A percentile compares a stretch with the other conserved stretches of the same genome.
phyloP scores from a whole-genome alignment of 2,329 filamentous ascomycete genomes.

The Fusarium ambrosium region DNA sequence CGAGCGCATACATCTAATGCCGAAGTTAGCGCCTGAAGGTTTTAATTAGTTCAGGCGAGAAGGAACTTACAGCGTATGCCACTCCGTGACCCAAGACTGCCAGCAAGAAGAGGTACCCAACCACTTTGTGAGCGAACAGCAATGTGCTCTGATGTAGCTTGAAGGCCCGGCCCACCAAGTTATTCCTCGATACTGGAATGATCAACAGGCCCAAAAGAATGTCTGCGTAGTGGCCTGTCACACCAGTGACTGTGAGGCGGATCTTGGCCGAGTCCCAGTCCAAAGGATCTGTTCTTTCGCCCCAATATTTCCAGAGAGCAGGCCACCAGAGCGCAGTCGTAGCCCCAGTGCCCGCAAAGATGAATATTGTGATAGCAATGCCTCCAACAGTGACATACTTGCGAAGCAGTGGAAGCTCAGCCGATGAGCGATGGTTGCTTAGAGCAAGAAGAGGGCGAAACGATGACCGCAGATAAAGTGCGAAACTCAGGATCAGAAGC shows the following conservation, averaged over 20 bases:
- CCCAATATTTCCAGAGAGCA: conserved; percentile 16
- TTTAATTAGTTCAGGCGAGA: neutral
- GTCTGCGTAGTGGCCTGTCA: conserved; percentile 23
- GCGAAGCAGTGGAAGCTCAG: conserved; percentile 8
- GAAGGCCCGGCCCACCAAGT: conserved; percentile 13
- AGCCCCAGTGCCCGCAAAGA: neutral
- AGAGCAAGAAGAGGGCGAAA: neutral
- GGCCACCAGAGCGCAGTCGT: conserved; percentile 14
- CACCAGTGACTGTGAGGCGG: conserved; percentile 13
- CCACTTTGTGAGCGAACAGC: conserved; percentile 13
- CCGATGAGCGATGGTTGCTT: neutral
- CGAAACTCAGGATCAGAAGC: neutral
- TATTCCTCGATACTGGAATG: conserved; percentile 17
- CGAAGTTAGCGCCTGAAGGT: neutral
- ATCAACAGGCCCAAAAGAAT: conserved; percentile 20
- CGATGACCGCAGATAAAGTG: neutral
- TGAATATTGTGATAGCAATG: neutral
- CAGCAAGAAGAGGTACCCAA: conserved; percentile 9
- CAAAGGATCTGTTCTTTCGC: conserved; percentile 17
- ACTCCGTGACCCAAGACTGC: conserved; percentile 1
- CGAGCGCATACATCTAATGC: conserved; percentile 8
- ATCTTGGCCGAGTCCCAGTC: conserved; percentile 17
- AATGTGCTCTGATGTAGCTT: conserved; percentile 11
- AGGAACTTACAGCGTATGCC: conserved; percentile 12
- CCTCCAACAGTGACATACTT: conserved; percentile 8